These are phyloP conservation scores for Ustilago nuda DNA, from an alignment of 1,284 basidiomycete species.

Conservation along the genomic window DNA sequence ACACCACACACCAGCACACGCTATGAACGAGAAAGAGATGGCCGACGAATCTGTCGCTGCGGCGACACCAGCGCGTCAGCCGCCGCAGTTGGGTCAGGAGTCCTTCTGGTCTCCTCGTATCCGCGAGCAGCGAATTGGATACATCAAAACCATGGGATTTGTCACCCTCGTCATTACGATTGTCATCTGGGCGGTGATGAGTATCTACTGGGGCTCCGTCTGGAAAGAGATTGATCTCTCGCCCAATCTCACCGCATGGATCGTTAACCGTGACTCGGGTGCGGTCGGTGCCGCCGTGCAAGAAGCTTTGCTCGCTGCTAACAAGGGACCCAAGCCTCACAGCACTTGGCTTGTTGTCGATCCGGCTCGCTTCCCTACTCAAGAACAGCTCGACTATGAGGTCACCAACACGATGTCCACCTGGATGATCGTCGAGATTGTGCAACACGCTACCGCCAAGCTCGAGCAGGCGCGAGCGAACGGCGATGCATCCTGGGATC, in stretches of 20 bases:
- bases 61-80: constrained; percentile 32
- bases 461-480: constrained; percentile 51
- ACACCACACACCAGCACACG: neutral
- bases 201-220: constrained; percentile 65
- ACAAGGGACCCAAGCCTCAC: constrained; percentile 52
- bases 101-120: constrained; percentile 55
- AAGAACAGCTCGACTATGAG: constrained; percentile 42
- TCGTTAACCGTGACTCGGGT: constrained; percentile 61
- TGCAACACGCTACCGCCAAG: constrained; percentile 43
- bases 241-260: constrained; percentile 50
- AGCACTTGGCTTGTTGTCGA: constrained; percentile 54
- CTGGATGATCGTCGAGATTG: constrained; percentile 54
- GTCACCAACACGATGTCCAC: constrained; percentile 45
- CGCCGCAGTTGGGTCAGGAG: constrained; percentile 39
- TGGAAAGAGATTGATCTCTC: constrained; percentile 52
- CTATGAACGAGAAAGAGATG: constrained; percentile 10
- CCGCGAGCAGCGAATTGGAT: constrained; percentile 27
- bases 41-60: constrained; percentile 3
- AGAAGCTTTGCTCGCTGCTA: constrained; percentile 47
- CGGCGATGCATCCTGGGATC: constrained; percentile 59
- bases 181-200: constrained; percentile 46
- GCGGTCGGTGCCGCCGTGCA: constrained; percentile 52
- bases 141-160: constrained; percentile 44
- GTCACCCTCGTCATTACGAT: constrained; percentile 48
- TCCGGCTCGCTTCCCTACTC: constrained; percentile 39